These are phyloP conservation scores for Quambalaria eucalypti DNA, from an alignment of 1,284 basidiomycete genomes.

Conservation along the genomic window DNA sequence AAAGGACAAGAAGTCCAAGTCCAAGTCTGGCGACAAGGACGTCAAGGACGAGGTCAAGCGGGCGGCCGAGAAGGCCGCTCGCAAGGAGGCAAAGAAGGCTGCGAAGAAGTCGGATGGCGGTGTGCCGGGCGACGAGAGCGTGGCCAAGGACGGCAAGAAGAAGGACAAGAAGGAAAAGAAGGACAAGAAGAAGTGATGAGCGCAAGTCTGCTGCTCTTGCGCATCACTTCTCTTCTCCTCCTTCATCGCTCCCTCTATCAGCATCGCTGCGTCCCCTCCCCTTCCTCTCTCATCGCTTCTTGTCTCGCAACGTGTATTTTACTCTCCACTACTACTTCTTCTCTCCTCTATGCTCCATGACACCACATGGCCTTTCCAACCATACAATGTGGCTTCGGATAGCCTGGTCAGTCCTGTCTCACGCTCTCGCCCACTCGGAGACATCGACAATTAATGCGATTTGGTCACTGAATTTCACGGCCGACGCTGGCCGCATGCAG, in stretches of 20 bases:
- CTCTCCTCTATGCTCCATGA: too few species aligned
- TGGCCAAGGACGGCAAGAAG: constrained; percentile 33
- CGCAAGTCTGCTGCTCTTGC: background rate
- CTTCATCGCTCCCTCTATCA: background rate
- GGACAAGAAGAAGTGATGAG: constrained; percentile 19
- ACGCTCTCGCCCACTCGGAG: too few species aligned
- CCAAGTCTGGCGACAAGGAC: constrained; percentile 55
- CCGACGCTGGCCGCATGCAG: too few species aligned
- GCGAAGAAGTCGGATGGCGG: constrained; percentile 32
- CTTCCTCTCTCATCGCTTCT: background rate
- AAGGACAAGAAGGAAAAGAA: constrained; percentile 41
- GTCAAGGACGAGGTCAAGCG: constrained; percentile 49
- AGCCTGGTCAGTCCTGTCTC: too few species aligned
- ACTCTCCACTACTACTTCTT: too few species aligned
- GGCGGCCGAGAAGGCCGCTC: constrained; percentile 49
- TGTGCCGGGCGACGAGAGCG: constrained; percentile 18
- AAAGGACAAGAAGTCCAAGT: constrained; percentile 20
- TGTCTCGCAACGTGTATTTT: too few species aligned
- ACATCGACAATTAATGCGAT: too few species aligned
- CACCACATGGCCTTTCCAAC: too few species aligned
- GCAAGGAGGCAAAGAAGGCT: constrained; percentile 55
- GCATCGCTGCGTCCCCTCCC: background rate
- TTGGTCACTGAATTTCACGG: too few species aligned
- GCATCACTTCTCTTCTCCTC: background rate
- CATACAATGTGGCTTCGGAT: too few species aligned